Evolutionary conservation across 140 eudicot species (phyloP).

Genomic region (Eryngium alpinum): DNA sequence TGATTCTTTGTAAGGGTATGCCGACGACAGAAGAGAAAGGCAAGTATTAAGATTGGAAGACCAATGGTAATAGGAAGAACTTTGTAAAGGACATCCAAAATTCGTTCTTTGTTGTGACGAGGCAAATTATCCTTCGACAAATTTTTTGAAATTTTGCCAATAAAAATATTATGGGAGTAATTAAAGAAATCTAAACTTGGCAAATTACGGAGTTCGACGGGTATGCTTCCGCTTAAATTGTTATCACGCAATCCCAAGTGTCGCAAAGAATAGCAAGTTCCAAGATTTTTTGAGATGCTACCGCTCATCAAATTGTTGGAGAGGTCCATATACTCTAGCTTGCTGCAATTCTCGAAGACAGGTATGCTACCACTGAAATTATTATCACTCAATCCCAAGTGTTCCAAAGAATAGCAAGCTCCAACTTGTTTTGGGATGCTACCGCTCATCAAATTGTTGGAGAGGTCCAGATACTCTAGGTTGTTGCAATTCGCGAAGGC

Average conservation of each 20-base stretch:
- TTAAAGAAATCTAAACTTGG: background rate
- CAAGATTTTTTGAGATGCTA: background rate
- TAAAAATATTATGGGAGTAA: background rate
- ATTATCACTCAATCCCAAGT: background rate
- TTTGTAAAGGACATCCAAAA: background rate
- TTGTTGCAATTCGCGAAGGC: background rate
- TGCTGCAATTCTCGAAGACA: background rate
- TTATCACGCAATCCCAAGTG: background rate
- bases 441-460: constrained; percentile 1
- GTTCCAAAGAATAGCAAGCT: background rate
- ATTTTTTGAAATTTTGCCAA: background rate
- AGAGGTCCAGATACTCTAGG: background rate
- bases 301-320: background rate
- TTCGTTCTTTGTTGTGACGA: background rate
- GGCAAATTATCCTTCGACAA: background rate
- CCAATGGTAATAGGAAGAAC: background rate
- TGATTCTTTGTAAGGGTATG: background rate
- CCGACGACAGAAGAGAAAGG: background rate
- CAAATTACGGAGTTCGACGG: background rate
- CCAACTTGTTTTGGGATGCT: background rate
- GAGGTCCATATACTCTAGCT: background rate
- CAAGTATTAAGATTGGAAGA: background rate
- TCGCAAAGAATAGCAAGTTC: background rate
- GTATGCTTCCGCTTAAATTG: constrained; percentile 2
- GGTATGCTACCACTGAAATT: background rate